Evolutionary conservation across 805 yeast species (phyloP), one percentile per base, ranked within the genome.

Genomic region (Torulaspora microellipsoides): DNA sequence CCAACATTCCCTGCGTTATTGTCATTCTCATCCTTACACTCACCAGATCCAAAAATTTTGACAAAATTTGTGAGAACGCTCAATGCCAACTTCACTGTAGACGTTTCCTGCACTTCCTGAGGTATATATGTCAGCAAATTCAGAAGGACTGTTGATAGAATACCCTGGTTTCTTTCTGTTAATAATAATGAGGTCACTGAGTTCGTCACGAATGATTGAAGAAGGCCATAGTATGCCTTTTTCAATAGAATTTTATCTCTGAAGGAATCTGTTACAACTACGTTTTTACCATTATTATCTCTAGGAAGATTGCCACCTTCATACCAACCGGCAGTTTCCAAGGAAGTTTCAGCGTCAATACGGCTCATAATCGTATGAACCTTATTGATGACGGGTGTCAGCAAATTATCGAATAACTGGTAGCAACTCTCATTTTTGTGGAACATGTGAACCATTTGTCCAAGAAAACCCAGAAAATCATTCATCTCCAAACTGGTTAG

Each of bases 371-470:
- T 69, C 27, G 66, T 69, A 54, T 81, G 78, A 8, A 85, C 72
- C 56, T 85, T 85, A 40, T 71, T 70, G 25, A 85, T 68, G 38
- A 90, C 72, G n/a, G 96, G 95, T 0, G 85, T 69, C 45, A 88
- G 62, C 47, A 93, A 68, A 43, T 81, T 81, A 55, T 84, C 80
- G 50, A 91, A 70, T 65, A 91, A 69, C 53, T 80, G 80, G 63
- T 85, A 88, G 42, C 89, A 78, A 34, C 72, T 75, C 34, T 77
- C 80, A 53, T 85, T 82, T 36, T 71, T 71, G 56, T 79, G 77
- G 66, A 83, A 88, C 51, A 73, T 77, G 62, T 91, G 97, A 40
- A 85, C 77, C 48, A 93, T 77, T 66, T 93, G 98, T 4, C 95
- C 90, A 48, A 93, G 67, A 62, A 93, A 91, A 31, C 91, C 77